Conservation (phyloP, 176 grass and related monocot genomes). For the Hordeum marinum region DNA sequence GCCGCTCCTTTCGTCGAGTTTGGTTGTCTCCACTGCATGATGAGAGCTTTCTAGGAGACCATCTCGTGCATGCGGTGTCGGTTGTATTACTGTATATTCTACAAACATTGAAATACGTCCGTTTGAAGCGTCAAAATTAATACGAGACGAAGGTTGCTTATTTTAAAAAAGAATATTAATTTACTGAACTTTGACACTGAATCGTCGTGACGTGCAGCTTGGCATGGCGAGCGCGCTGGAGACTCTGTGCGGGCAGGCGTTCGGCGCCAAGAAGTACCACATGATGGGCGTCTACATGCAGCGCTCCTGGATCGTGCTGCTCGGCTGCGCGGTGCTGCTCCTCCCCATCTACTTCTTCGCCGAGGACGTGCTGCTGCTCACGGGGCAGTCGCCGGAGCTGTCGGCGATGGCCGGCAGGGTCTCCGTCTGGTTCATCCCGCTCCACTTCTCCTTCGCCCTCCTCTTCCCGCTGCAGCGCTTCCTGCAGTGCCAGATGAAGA, state of each 20-base stretch:
- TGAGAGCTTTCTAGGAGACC: too few relatives aligned
- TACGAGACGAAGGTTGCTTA: too few relatives aligned
- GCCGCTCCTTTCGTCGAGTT: too few relatives aligned
- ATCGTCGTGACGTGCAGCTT: constrained; percentile 23
- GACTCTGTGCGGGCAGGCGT: constrained; percentile 61
- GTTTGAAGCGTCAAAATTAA: too few relatives aligned
- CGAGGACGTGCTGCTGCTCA: constrained; percentile 56
- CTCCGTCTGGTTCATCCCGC: constrained; percentile 85
- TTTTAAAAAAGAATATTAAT: too few relatives aligned
- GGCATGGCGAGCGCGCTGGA: constrained; percentile 82
- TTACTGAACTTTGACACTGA: not conserved
- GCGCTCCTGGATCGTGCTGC: constrained; percentile 82
- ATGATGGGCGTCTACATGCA: constrained; percentile 99
- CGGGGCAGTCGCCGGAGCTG: constrained; percentile 68
- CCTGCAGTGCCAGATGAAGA: constrained; percentile 95
- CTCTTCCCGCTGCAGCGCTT: constrained; percentile 91
- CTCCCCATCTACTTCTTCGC: constrained; percentile 85
- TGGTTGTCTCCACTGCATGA: too few relatives aligned
- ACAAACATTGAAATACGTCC: too few relatives aligned
- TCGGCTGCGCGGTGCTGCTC: constrained; percentile 62
- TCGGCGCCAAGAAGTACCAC: constrained; percentile 64
- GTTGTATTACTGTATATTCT: too few relatives aligned
- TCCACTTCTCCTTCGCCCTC: constrained; percentile 92
- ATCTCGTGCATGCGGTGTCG: too few relatives aligned
- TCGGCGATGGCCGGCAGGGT: constrained; percentile 56